Conservation (phyloP, 2,329 filamentous ascomycete species). For the Xylaria sp. region DNA sequence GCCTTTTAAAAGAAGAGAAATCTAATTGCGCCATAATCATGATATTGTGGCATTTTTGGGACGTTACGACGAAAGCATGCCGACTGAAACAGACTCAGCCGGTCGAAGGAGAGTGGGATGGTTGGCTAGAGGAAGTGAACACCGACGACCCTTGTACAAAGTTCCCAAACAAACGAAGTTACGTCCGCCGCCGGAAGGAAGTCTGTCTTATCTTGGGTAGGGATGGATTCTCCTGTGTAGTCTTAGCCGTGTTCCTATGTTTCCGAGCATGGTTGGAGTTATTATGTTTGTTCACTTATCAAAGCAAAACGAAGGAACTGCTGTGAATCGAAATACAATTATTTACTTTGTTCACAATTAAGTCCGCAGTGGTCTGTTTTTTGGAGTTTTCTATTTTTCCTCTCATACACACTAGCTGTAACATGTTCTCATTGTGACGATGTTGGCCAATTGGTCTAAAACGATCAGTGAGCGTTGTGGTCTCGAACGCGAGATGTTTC, state of each 20-base stretch:
- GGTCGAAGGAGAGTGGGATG: conserved; percentile 13
- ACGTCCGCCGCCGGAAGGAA: conserved; percentile 39
- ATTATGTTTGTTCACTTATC: conserved; percentile 25
- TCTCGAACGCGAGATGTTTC: not conserved
- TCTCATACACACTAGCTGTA: not conserved
- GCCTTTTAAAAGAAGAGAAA: conserved; percentile 58
- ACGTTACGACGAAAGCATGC: conserved; percentile 10
- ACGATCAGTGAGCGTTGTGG: too few species aligned
- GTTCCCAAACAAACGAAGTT: conserved; percentile 34
- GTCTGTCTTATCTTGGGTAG: conserved; percentile 29
- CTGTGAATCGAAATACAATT: conserved; percentile 22
- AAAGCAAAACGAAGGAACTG: conserved; percentile 15
- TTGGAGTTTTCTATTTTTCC: not conserved
- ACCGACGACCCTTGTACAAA: conserved; percentile 39
- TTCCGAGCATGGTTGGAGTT: conserved; percentile 40
- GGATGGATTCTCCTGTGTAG: conserved; percentile 38
- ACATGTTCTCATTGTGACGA: not conserved
- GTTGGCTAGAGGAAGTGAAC: conserved; percentile 23
- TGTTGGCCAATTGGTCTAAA: not conserved
- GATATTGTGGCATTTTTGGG: not conserved
- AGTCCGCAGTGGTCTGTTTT: not conserved
- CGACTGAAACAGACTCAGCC: conserved; percentile 1
- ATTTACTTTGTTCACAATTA: conserved; percentile 27
- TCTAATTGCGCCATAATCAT: not conserved
- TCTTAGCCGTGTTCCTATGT: conserved; percentile 42